Base-by-base conservation (phyloP, 345 rosid genomes). In the Eucalyptus shirleyi region DNA sequence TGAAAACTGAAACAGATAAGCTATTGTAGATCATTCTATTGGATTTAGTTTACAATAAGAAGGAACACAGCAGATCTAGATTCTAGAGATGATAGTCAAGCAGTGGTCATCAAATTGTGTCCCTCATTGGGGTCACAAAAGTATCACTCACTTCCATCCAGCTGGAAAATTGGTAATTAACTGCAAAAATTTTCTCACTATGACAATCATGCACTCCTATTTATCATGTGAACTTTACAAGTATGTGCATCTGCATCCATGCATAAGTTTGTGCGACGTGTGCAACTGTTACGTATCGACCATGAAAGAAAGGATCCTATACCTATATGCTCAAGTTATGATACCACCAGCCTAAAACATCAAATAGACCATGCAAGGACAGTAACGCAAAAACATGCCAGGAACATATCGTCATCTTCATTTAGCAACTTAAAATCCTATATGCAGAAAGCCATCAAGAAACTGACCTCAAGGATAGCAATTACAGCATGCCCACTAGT, bases 381-480 rank as follows among this genome's bases (percentile, higher is more conserved):
- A 77, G 47, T 40, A 24, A 77, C 1, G 15, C 83, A 42, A 40
- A 77, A 34, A 77, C 45, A 37, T 11, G 28, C 45, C 47, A 19
- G 83, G 12, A 72, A 77, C 23, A 72, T 72, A 72, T 77, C 13
- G 7, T 72, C 83, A 77, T 37, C 83, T 37, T 77, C 83, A 37
- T 77, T 77, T 77, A 77, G 83, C 83, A 77, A 77, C 83, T 37
- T 37, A 37, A 6, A 77, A 77, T 47, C 40, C 53, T 50, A 42
- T 51, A 17, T 72, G 86, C 86, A 72, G 49, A 91, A 82, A 30
- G 32, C 11, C 55, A 83, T 51, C 42, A 45, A 9, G 28, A 34
- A 60, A 89, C 92, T 30, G 67, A 98, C 99, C 99, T 96, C 96
- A 86, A 97, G 95, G 91, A 98, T 95, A 37, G 98, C 97, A 90